phyloP scores from a whole-genome alignment of 2,329 filamentous ascomycete species.

The Trichoderma koningii region DNA sequence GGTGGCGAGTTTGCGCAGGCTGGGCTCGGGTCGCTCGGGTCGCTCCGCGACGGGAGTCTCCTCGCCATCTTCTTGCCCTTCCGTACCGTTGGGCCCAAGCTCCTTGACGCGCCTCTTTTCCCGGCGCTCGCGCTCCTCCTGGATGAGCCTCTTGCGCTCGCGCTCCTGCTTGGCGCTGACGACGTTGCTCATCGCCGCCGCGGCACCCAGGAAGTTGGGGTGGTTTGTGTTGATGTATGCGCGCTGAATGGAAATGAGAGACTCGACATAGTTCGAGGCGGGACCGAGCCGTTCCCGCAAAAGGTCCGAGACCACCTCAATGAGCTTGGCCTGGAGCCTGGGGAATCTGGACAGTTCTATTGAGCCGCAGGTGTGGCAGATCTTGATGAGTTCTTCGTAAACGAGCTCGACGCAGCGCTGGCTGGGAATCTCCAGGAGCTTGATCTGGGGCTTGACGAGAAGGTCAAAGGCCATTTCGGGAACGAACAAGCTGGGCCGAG shows the following conservation, averaged over 20 bases:
- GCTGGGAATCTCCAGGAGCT: slow-evolving; percentile 89
- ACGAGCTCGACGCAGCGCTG: slow-evolving; percentile 97
- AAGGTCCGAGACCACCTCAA: slow-evolving; percentile 96
- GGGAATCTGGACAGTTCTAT: slow-evolving; percentile 91
- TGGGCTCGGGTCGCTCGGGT: slow-evolving; percentile 47
- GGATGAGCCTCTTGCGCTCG: slow-evolving; percentile 76
- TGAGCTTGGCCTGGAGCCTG: slow-evolving; percentile 90
- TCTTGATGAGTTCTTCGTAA: slow-evolving; percentile 98
- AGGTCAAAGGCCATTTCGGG: slow-evolving; percentile 97
- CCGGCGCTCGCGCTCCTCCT: slow-evolving; percentile 83
- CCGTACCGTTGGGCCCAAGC: slow-evolving; percentile 75
- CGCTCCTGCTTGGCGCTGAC: slow-evolving; percentile 93
- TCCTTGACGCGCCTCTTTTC: slow-evolving; percentile 84
- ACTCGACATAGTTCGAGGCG: slow-evolving; percentile 88
- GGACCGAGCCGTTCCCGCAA: slow-evolving; percentile 89
- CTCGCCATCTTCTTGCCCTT: slow-evolving; percentile 67
- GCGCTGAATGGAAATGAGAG: slow-evolving; percentile 92
- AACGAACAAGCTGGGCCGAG: slow-evolving; percentile 92
- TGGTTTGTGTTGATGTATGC: slow-evolving; percentile 99
- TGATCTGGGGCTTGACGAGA: slow-evolving; percentile 97
- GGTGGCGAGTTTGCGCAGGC: slow-evolving; percentile 43
- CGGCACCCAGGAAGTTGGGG: slow-evolving; percentile 95
- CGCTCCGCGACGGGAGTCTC: slow-evolving; percentile 52
- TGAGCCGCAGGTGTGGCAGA: slow-evolving; percentile 96
- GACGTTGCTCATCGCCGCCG: slow-evolving; percentile 95